Base-by-base conservation (phyloP, 805 yeast genomes). In the Hanseniaspora taiwanica region DNA sequence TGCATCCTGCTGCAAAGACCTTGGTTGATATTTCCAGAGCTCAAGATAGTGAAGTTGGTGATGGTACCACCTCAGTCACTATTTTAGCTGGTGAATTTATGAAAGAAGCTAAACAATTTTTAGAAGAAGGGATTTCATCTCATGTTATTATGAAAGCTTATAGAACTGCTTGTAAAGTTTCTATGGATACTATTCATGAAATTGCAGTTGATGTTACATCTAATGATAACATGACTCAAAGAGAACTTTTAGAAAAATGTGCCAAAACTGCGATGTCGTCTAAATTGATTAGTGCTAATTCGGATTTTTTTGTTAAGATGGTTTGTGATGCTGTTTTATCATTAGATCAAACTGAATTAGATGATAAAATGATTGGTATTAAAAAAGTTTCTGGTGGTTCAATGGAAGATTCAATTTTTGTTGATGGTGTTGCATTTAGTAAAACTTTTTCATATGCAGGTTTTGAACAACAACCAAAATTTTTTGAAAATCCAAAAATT, bases 241-340 rank as follows among this genome's bases (percentile, higher is more conserved):
- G 94, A 56, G 78, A 76, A 35, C 66, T 87, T 50, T 69, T 89
- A 49, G 91, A 81, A 56, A 77, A 86, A 62, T 87, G 96, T 64
- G 98, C 99, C 10, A 77, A 77, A 46, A 91, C 99, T 6, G 96
- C 98, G 35, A 91, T 91, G 97, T 80, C 94, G 12, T 86, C 96
- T 18, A 91, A 91, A 58, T 68, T 91, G 50, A 87, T 91, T 55
- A 77, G 84, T 58, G 80, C 79, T 49, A 91, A 91, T 63, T 72
- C 94, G 5, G 77, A 71, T 27, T 86, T 91, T 54, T 91, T 89
- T 68, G 84, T 96, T 35, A 81, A 85, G 53, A 85, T 91, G 94
- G 95, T 82, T 9, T 98, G 91, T 18, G 95, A 89, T 59, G 91
- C 98, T 0, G 97, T 91, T 17, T 67, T 84, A 48, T 71, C 89